A percentile compares a stretch with the other conserved stretches of the same genome.
phyloP scores from a whole-genome alignment of 2,329 filamentous ascomycete genomes.

The Beauveria brongniartii region DNA sequence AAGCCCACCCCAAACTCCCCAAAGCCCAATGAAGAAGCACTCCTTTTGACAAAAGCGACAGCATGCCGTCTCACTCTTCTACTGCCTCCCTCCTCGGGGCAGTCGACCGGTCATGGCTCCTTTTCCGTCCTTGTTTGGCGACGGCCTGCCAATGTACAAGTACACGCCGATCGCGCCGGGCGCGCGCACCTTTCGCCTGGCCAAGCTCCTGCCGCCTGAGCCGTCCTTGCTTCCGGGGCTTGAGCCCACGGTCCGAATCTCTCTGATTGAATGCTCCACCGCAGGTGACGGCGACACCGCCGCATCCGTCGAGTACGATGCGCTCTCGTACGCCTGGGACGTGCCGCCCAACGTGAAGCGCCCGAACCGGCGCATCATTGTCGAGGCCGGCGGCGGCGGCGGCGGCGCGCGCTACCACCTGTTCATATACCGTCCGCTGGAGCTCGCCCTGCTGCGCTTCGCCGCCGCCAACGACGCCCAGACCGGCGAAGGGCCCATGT shows the following conservation, averaged over 20 bases:
- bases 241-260: slow-evolving; percentile 19
- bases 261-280: slow-evolving; percentile 20
- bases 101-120: neutral
- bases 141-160: neutral
- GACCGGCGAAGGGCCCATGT: neutral
- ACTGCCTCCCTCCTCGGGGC: neutral
- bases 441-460: slow-evolving; percentile 20
- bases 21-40: no score
- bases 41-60: no score
- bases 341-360: neutral
- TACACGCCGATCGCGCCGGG: slow-evolving; percentile 11
- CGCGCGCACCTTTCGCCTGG: slow-evolving; percentile 17
- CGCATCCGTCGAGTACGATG: slow-evolving; percentile 17
- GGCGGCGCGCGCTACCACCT: slow-evolving; percentile 10
- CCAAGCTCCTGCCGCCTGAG: slow-evolving; percentile 18
- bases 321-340: slow-evolving; percentile 26
- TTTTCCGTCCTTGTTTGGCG: neutral
- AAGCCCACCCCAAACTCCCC: neutral
- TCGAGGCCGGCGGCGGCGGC: slow-evolving; percentile 14
- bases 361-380: slow-evolving; percentile 19
- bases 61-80: neutral
- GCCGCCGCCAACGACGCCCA: neutral
- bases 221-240: slow-evolving; percentile 15
- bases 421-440: slow-evolving; percentile 22
- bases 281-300: neutral